Base-by-base conservation (phyloP, 257 asterid genomes). In the Thymus mandschuricus region DNA sequence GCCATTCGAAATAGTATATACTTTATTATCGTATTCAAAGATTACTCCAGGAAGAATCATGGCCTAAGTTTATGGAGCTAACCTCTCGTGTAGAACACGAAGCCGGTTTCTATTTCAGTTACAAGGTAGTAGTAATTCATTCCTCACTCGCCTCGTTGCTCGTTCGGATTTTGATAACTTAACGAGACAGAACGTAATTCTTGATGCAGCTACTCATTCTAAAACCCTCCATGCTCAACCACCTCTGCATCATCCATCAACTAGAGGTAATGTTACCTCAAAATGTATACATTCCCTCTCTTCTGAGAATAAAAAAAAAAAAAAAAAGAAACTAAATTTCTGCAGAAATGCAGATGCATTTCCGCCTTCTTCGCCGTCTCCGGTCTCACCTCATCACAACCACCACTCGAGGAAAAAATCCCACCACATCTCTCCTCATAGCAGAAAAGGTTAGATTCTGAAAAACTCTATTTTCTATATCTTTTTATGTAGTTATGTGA, bases 371-470 rank as follows among this genome's bases (percentile, higher is more conserved):
- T 54, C 70, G 4, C 52, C 72, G 33, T 60, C 76, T 58, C 46
- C 80, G 1, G 49, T 69, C 61, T 71, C 76, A 52, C 38, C 74
- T 41, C 74, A 80, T 38, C 79, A 67, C 54, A 71, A 75, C 5
- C 89, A 79, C 63, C 84, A 84, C 46, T 59, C 44, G 8, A 46
- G 75, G 76, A 83, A 76, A 72, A 81, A 66, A 69, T 11, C n/a
- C 46, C 76, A 80, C 69, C 82, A 75, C 72, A 44, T 83, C 77
- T 76, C 88, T 43, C 40, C 49, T 69, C 48, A 80, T 60, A 66
- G 64, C 45, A 43, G 76, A 77, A 80, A 77, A 84, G 87, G 96
- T 91, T 65, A 66, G 80, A 40, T 70, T 66, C 44, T 67, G 33
- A n/a, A 15, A 3, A 31, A 62, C 55, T 12, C 11, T 0, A 4